Evolutionary conservation across 192 early-diverging fungal species (phyloP).

Genomic region (Coemansia sp.): DNA sequence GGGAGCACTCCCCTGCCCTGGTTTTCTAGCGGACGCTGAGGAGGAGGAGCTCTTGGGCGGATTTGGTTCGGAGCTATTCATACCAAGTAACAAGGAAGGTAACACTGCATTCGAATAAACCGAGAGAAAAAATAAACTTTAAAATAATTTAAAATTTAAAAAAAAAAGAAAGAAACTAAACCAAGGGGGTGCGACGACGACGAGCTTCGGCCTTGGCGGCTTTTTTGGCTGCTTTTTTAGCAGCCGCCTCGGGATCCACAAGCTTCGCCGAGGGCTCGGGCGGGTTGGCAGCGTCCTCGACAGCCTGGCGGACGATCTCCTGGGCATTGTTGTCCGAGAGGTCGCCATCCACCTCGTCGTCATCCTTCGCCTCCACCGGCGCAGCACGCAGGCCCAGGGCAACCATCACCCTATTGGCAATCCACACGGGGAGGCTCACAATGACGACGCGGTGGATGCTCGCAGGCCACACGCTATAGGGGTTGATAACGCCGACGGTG

Average conservation of each 20-base stretch:
- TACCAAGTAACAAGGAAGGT: not conserved
- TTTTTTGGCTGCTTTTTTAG: slow-evolving; percentile 49
- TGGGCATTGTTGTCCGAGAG: not conserved
- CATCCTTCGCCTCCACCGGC: not conserved
- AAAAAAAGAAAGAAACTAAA: slow-evolving; percentile 8
- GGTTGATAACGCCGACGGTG: slow-evolving; percentile 50
- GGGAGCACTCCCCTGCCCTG: not conserved
- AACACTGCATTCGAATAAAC: not conserved
- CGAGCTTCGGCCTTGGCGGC: slow-evolving; percentile 46
- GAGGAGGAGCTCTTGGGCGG: not conserved
- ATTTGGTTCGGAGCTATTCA: slow-evolving; percentile 5
- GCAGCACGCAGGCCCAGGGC: slow-evolving; percentile 12
- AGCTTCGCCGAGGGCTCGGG: slow-evolving; percentile 2
- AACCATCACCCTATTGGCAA: slow-evolving; percentile 11
- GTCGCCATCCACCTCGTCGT: not conserved
- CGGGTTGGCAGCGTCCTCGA: slow-evolving; percentile 15
- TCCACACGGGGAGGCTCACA: slow-evolving; percentile 22
- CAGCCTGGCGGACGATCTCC: slow-evolving; percentile 7
- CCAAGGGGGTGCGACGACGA: slow-evolving; percentile 39
- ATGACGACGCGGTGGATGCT: slow-evolving; percentile 31
- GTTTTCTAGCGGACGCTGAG: not conserved
- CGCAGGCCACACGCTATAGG: slow-evolving; percentile 42
- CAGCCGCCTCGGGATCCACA: slow-evolving; percentile 22
- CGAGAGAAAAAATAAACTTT: not conserved
- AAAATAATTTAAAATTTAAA: not conserved